Evolutionary conservation across 139 green algal species (phyloP).

Genomic region (Auxenochlorella pyrenoidosa): DNA sequence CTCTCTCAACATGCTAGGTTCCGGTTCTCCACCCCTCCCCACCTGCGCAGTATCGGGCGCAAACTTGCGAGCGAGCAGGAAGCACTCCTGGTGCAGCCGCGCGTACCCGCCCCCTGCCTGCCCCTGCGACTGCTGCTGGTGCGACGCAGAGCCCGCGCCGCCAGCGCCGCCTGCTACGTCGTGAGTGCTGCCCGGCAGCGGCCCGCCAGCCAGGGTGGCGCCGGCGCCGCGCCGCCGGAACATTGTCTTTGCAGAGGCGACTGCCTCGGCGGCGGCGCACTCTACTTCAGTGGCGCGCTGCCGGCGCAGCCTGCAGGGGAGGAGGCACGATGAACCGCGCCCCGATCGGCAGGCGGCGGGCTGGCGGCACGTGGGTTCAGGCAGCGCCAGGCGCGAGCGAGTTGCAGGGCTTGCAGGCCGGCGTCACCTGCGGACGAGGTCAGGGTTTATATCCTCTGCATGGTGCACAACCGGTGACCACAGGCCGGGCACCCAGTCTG

Average conservation of each 20-base stretch:
- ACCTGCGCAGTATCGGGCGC: slow-evolving; percentile 9
- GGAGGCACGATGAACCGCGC: not conserved
- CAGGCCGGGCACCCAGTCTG: slow-evolving; percentile 11
- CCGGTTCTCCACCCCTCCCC: too few species aligned
- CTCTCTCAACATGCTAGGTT: too few species aligned
- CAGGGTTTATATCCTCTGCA: not conserved
- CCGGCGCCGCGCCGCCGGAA: slow-evolving; percentile 1
- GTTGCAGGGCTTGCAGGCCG: not conserved
- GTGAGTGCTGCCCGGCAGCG: not conserved
- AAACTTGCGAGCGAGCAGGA: slow-evolving; percentile 34
- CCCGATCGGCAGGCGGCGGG: not conserved
- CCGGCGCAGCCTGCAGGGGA: slow-evolving; percentile 9
- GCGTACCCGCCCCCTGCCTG: not conserved
- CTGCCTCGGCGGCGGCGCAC: not conserved
- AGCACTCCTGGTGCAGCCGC: slow-evolving; percentile 9
- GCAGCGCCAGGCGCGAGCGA: not conserved
- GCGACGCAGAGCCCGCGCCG: not conserved
- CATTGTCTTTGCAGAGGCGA: not conserved
- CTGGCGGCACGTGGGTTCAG: not conserved
- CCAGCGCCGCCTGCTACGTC: not conserved
- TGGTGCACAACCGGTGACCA: slow-evolving; percentile 13
- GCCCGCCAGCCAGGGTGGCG: slow-evolving; percentile 6
- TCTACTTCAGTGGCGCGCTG: not conserved
- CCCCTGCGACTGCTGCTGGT: not conserved
- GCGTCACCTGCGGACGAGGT: not conserved